Evolutionary conservation across 306 rosid species (phyloP), one percentile per base, ranked within the genome.

Genomic region (Sechiopsis laciniata): DNA sequence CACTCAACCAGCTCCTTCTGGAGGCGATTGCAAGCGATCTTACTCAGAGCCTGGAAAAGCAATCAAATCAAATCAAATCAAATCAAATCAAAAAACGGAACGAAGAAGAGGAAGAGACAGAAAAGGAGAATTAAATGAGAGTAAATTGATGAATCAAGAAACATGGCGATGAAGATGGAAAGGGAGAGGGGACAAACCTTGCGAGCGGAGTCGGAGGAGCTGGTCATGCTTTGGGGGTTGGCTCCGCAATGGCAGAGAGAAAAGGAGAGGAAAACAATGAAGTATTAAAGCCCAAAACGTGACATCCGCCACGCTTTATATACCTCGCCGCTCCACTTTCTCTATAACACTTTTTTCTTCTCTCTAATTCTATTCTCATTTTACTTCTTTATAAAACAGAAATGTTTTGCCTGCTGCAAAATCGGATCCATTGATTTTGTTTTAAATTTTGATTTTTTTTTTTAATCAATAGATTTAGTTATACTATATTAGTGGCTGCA

Each of bases 11-110:
- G 95, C 80, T 95, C 99, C 71, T 95, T 95, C 90, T 95, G 99
- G 69, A 95, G 97, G 67, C 99, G 90, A 84, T 91, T 95, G 91
- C 95, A 86, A 57, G 99, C 99, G 82, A 95, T 91, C 92, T 95
- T 95, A 80, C 99, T 91, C 75, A 95, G 83, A 88, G 80, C 79
- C 99, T 95, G 37, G 64, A 24, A 17, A 20, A 59, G 22, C 13
- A 58, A 58, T 22, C 15, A 12, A 62, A 17, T 21, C 10, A 46
- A 32, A 32, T 32, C 37, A 32, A 32, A 32, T 2, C 37, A 32
- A 57, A 57, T 32, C 15, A 12, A 62, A n/a, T 21, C 11, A 6
- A 54, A 10, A 40, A 32, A 13, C n/a, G 64, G 17, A 13, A 4
- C 7, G 20, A 61, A 14, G 69, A 42, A 55, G 40, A 17, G 6